A percentile compares a stretch with the other conserved stretches of the same genome.
Conservation (phyloP, 2,329 filamentous ascomycete species). For the Trichophyton schoenleinii region DNA sequence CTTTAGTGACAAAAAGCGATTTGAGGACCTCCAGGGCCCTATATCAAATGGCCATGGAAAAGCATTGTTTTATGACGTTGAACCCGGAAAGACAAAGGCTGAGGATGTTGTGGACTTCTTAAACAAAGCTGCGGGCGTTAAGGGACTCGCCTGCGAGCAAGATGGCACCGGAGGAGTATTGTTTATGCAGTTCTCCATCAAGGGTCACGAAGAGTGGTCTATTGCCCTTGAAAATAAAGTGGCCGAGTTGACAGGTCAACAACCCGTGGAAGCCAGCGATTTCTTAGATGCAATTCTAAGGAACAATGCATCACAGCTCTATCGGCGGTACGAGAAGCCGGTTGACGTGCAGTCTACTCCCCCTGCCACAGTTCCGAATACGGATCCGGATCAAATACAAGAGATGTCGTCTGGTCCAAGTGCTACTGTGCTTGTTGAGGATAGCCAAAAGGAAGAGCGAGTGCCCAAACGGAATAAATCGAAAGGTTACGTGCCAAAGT, state of each 20-base stretch:
- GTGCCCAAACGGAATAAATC: conserved; percentile 18
- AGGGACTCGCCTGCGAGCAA: conserved; percentile 52
- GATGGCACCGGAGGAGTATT: conserved; percentile 58
- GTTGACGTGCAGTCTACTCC: neutral
- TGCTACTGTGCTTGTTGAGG: neutral
- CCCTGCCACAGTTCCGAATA: conserved; percentile 3
- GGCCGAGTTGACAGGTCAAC: conserved; percentile 61
- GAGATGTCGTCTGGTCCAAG: neutral
- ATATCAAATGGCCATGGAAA: conserved; percentile 76
- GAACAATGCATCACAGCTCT: conserved; percentile 62
- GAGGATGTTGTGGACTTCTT: conserved; percentile 70
- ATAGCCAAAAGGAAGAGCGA: conserved; percentile 13
- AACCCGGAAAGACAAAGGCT: conserved; percentile 50
- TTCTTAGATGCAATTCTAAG: conserved; percentile 80
- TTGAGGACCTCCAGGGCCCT: conserved; percentile 58
- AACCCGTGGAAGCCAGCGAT: conserved; percentile 76
- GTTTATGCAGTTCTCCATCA: conserved; percentile 58
- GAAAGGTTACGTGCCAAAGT: conserved; percentile 34
- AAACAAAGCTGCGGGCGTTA: conserved; percentile 60
- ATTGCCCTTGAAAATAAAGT: conserved; percentile 55
- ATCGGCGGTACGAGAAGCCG: conserved; percentile 44
- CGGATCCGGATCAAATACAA: conserved; percentile 4
- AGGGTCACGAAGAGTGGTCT: conserved; percentile 53
- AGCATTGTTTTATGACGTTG: conserved; percentile 53
- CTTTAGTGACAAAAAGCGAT: conserved; percentile 66